A percentile compares a stretch with the other conserved stretches of the same genome.
Conservation (phyloP, 192 early-diverging fungal genomes). For the Entrophospora sp. region DNA sequence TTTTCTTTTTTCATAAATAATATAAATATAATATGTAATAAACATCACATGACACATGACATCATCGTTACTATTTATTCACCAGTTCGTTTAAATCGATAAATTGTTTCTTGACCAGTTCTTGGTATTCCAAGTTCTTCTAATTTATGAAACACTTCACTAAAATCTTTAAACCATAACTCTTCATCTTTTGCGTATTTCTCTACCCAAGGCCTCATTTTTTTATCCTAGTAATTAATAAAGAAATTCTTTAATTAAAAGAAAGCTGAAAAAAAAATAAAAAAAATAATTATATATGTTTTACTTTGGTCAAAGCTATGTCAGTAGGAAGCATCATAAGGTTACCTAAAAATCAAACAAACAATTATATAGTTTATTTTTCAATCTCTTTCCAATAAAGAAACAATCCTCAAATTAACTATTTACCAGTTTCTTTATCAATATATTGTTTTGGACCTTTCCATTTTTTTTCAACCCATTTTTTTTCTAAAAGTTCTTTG, state of each 20-base stretch:
- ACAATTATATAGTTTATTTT: not conserved
- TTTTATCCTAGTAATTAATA: constrained; percentile 41
- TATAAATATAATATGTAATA: too few species aligned
- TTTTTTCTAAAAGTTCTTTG: constrained; percentile 66
- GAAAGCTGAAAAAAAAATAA: not conserved
- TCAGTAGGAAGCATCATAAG: constrained; percentile 73
- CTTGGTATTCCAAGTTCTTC: constrained; percentile 77
- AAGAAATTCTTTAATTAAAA: not conserved
- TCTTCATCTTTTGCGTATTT: constrained; percentile 80
- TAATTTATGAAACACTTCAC: constrained; percentile 75
- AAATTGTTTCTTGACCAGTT: constrained; percentile 56
- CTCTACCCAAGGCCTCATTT: constrained; percentile 69
- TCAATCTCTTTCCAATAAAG: too few species aligned
- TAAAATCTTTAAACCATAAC: constrained; percentile 87
- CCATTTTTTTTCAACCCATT: constrained; percentile 77
- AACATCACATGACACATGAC: too few species aligned
- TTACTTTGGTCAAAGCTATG: constrained; percentile 40
- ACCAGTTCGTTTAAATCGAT: constrained; percentile 51
- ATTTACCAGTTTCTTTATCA: constrained; percentile 62
- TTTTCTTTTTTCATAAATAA: too few species aligned
- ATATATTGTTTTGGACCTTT: constrained; percentile 78
- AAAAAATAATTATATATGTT: not conserved
- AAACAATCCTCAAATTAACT: too few species aligned
- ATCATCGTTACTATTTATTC: too few species aligned
- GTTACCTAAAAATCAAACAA: constrained; percentile 22